phyloP scores from a whole-genome alignment of 2,329 filamentous ascomycete genomes.

The Acephala macrosclerotiorum region DNA sequence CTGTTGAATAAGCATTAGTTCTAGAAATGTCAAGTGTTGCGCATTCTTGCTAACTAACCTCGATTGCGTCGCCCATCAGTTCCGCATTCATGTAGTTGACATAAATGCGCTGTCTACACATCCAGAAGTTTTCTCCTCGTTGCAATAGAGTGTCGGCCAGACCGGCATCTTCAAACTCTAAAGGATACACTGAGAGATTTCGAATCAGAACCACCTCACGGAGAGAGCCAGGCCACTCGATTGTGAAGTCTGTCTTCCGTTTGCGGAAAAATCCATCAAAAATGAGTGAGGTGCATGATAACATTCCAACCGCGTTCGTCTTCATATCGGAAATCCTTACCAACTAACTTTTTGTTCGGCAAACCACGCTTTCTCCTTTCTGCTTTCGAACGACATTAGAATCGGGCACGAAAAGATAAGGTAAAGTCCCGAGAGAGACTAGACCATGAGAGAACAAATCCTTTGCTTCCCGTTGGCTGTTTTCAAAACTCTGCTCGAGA shows the following conservation, averaged over 20 bases:
- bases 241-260: not conserved
- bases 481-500: conserved; percentile 11
- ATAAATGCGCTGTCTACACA: conserved; percentile 8
- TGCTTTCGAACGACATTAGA: not conserved
- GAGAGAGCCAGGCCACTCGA: not conserved
- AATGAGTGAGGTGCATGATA: not conserved
- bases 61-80: not conserved
- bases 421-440: not conserved
- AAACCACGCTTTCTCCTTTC: not conserved
- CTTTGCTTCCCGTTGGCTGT: not conserved
- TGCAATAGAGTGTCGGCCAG: not conserved
- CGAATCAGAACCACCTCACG: not conserved
- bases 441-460: not conserved
- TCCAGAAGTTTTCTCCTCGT: conserved; percentile 10
- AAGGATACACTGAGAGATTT: not conserved
- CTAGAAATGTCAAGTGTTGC: too few species aligned
- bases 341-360: not conserved
- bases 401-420: conserved; percentile 9
- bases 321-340: not conserved
- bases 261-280: not conserved
- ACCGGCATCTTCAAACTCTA: not conserved
- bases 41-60: not conserved
- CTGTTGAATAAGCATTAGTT: conserved; percentile 1
- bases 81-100: not conserved
- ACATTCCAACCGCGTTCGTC: not conserved